Base-by-base conservation (phyloP, 1,284 basidiomycete species). In the Lentinula novae-zelandiae region DNA sequence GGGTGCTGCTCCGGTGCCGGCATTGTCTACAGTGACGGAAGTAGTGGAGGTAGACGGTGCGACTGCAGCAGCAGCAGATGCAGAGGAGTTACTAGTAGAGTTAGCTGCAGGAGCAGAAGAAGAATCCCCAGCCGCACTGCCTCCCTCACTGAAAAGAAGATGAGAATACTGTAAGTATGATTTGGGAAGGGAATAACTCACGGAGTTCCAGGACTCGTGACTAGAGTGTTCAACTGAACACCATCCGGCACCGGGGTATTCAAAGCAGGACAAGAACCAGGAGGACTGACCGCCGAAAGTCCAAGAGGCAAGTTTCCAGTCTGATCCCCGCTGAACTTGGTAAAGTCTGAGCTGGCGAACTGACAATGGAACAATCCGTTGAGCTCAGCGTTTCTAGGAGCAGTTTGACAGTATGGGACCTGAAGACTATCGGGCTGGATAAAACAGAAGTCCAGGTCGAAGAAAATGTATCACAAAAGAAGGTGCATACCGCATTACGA, bases 361-460 rank as follows among this genome's bases (percentile, higher is more conserved):
- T 84, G 82, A 66, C 82, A 83, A 60, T 83, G 82, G 75, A 81
- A 83, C 17, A 83, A 72, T 1, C 82, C 82, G 53, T 78, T 74
- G 39, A 84, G 75, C 68, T 83, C 81, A 2, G 71, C 46, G 61
- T 83, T 83, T 66, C 73, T 73, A 2, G 82, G 81, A 2, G 78
- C 76, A 22, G 71, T 67, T 62, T 83, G 80, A 67, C 82, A 84
- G 68, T 83, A 84, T 1, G 76, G 79, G 17, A 80, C 74, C 52
- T 75, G 74, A 38, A 77, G 72, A 20, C 76, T 78, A 63, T 77
- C 76, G 50, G 81, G 81, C 78, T 80, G 57, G 2, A 53, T 9
- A 60, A 22, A 48, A 57, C 15, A 13, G 48, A 34, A 58, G 20
- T 59, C 9, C 36, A 40, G 17, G 57, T 34, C 6, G 51, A n/a